Percentiles rank a stretch among this genome's conserved stretches.
Evolutionary conservation across 2,329 filamentous ascomycete species (phyloP).

Genomic region (Dothideomycetidae sp.): DNA sequence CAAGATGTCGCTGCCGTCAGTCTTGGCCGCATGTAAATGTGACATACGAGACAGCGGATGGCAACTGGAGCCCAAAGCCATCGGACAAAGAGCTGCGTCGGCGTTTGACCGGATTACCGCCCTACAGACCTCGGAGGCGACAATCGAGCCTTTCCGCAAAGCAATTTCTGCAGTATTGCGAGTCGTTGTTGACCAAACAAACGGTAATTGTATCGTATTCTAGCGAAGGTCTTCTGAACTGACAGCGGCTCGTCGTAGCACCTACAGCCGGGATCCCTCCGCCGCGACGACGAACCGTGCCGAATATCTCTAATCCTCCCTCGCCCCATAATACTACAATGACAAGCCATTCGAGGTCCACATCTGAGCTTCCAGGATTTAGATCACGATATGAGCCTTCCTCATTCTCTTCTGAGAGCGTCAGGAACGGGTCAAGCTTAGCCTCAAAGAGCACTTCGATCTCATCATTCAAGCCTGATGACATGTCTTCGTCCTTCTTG

Average conservation of each 20-base stretch:
- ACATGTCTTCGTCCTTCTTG: conserved; percentile 42
- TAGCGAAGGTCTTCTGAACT: background rate
- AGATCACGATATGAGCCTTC: conserved; percentile 16
- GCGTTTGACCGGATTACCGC: conserved; percentile 52
- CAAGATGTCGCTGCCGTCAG: conserved; percentile 57
- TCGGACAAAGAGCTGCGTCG: conserved; percentile 48
- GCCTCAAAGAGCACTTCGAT: conserved; percentile 8
- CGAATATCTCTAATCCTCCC: conserved; percentile 3
- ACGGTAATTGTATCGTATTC: conserved; percentile 5
- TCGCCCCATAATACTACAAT: conserved; percentile 1
- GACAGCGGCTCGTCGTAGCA: background rate
- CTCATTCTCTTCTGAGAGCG: conserved; percentile 1
- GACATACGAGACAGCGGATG: conserved; percentile 58
- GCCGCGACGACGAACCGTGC: conserved; percentile 20
- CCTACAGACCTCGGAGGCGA: conserved; percentile 57
- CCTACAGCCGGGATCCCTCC: too few species aligned
- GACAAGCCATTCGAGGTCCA: conserved; percentile 31
- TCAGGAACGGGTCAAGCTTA: conserved; percentile 7
- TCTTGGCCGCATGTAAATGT: conserved; percentile 82
- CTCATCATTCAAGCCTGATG: conserved; percentile 23
- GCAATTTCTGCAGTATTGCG: conserved; percentile 64
- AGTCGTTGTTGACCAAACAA: conserved; percentile 46
- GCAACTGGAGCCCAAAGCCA: conserved; percentile 53
- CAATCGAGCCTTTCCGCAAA: conserved; percentile 56
- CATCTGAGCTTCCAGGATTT: conserved; percentile 30